Evolutionary conservation across 2,329 filamentous ascomycete species (phyloP), one percentile per base, ranked within the genome.

Genomic region (Chaetomium olivaceum): DNA sequence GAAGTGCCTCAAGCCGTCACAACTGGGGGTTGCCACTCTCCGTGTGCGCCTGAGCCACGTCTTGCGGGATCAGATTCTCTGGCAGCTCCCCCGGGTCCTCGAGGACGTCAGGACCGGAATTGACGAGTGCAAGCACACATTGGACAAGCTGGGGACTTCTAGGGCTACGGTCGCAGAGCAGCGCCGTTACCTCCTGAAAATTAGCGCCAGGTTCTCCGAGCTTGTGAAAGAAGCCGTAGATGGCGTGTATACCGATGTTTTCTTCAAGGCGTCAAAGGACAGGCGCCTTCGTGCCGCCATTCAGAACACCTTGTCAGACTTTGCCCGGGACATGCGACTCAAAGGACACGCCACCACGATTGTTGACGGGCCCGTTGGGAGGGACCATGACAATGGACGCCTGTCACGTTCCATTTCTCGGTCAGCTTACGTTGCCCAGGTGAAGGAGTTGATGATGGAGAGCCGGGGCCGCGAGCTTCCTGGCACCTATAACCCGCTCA

Each of bases 261-360:
- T 76, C 43, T 73, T 73, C 21, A 63, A 61, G 2, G 56, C 16
- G 8, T 14, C 62, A 9, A 54, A 61, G 77, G 46, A 80, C 25
- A 21, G 27, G 43, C 59, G 85, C 0, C 76, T 89, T 4, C 80
- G 86, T 0, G 85, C 86, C 0, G 77, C 83, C 0, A 76, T 87
- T 1, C 85, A 87, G 61, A 80, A 83, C 43, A 72, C 80, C 1
- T 81, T 83, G 55, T 63, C 74, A 0, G 73, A 77, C 0, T 89
- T 89, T 67, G 76, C 81, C 0, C 68, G 77, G 0, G 62, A 75
- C 1, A 82, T 88, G 74, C 70, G 72, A 0, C 56, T 70, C 0
- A 63, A 71, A 0, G 85, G 86, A 0, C 79, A 82, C 60, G 76
- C 73, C 19, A 43, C 16, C 5, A 43, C 39, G 16, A 43, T 43